These are phyloP conservation scores for Rhodotorula sphaerocarpa DNA, from an alignment of 768 basidiomycete species.

Conservation along the genomic window DNA sequence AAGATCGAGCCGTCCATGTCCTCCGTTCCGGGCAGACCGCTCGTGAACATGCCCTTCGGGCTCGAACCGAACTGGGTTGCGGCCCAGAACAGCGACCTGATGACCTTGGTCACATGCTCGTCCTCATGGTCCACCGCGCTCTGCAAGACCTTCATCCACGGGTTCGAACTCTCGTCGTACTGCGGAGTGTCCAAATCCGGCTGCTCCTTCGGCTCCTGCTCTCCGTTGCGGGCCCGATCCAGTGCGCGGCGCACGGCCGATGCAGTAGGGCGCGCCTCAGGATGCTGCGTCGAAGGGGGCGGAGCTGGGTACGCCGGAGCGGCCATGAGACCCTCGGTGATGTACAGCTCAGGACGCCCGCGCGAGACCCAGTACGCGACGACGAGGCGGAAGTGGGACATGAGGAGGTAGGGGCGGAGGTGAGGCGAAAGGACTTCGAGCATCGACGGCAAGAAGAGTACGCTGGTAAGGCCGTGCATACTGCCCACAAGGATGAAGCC, in stretches of 20 bases:
- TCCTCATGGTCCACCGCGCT: conserved; percentile 36
- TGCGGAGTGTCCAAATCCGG: background rate
- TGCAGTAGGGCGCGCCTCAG: background rate
- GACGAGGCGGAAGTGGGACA: conserved; percentile 37
- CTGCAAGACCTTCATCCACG: conserved; percentile 26
- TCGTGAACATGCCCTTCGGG: conserved; percentile 25
- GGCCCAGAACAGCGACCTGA: conserved; percentile 35
- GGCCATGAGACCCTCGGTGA: conserved; percentile 36
- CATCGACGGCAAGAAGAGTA: conserved; percentile 37
- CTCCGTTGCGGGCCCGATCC: background rate
- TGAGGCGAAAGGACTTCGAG: conserved; percentile 37
- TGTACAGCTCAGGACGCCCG: conserved; percentile 34
- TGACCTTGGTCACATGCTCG: conserved; percentile 37
- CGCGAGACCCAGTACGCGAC: conserved; percentile 38
- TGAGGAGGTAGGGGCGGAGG: conserved; percentile 35
- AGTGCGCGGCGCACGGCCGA: conserved; percentile 4
- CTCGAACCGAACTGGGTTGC: conserved; percentile 33
- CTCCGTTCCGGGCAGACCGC: conserved; percentile 21
- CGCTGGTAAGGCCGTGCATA: conserved; percentile 39
- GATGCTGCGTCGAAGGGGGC: background rate
- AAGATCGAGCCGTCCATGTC: conserved; percentile 38
- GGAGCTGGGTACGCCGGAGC: conserved; percentile 23
- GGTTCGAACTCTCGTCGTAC: conserved; percentile 3
- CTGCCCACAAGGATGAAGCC: background rate
- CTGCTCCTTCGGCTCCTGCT: background rate